Conservation (phyloP, 805 yeast genomes). For the Priceomyces melissophilus region DNA sequence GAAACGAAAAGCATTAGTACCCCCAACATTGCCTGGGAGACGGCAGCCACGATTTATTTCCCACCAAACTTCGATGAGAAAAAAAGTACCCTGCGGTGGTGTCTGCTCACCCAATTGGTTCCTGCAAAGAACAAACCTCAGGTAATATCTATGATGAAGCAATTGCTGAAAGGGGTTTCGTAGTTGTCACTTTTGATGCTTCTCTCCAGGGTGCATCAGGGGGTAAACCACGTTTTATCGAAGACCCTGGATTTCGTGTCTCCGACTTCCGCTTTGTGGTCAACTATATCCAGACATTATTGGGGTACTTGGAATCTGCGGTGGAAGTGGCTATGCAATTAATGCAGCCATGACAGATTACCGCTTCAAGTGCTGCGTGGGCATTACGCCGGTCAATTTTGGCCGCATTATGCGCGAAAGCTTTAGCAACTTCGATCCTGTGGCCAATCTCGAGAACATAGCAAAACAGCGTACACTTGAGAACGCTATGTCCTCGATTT, state of each 20-base stretch:
- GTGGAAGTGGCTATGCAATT: constrained; percentile 1
- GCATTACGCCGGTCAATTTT: neutral
- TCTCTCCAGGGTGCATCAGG: constrained; percentile 1
- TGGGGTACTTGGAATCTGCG: constrained; percentile 2
- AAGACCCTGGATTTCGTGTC: neutral
- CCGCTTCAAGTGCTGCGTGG: neutral
- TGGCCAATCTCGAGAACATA: neutral
- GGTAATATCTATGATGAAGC: neutral
- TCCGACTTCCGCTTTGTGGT: neutral
- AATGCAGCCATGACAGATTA: constrained; percentile 1
- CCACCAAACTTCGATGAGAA: too few species aligned
- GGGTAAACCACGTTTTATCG: constrained; percentile 1
- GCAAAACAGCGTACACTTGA: neutral
- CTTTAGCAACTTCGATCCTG: neutral
- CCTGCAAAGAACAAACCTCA: constrained; percentile 1
- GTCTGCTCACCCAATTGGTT: neutral
- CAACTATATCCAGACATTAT: neutral
- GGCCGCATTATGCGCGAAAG: constrained; percentile 1
- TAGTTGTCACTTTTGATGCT: constrained; percentile 2
- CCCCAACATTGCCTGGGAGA: too few species aligned
- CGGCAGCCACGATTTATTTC: too few species aligned
- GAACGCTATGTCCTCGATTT: neutral
- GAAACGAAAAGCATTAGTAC: too few species aligned
- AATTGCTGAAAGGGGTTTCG: constrained; percentile 1
- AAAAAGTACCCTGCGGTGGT: neutral